A percentile compares a stretch with the other conserved stretches of the same genome.
Conservation (phyloP, 495 filamentous ascomycete species). For the Penicillium cinerascens region DNA sequence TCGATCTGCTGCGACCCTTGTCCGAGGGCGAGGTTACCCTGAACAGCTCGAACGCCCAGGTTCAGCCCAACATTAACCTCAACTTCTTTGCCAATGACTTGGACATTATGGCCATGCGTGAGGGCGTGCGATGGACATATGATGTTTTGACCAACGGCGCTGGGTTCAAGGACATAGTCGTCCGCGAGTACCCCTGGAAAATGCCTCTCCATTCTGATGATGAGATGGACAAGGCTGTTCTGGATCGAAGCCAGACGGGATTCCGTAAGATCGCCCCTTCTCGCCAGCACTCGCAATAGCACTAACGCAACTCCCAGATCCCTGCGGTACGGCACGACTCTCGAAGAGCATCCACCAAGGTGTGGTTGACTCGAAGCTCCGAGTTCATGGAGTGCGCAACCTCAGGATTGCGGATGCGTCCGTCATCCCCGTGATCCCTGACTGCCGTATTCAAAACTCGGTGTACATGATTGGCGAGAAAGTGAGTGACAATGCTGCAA, state of each 20-base stretch:
- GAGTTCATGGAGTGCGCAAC: conserved; percentile 51
- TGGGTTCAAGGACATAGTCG: conserved; percentile 55
- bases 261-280: too few relatives aligned
- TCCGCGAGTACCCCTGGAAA: conserved; percentile 55
- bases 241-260: conserved; percentile 56
- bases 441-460: conserved; percentile 42
- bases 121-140: conserved; percentile 53
- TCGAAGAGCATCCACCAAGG: conserved; percentile 50
- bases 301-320: conserved; percentile 21
- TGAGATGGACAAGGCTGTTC: conserved; percentile 52
- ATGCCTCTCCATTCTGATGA: conserved; percentile 55
- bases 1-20: conserved; percentile 56
- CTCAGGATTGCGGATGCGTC: conserved; percentile 49
- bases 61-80: conserved; percentile 56
- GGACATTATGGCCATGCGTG: conserved; percentile 55
- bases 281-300: neutral
- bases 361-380: conserved; percentile 51
- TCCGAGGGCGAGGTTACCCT: conserved; percentile 52
- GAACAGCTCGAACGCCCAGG: conserved; percentile 47
- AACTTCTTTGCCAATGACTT: conserved; percentile 56
- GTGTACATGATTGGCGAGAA: conserved; percentile 61
- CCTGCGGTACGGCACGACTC: conserved; percentile 54
- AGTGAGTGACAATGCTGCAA: conserved; percentile 17
- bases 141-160: conserved; percentile 54
- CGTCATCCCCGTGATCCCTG: conserved; percentile 38